Percentiles rank a stretch among this genome's conserved stretches.
These are phyloP conservation scores for Sechiopsis laciniata DNA, from an alignment of 306 rosid genomes.

Conservation along the genomic window DNA sequence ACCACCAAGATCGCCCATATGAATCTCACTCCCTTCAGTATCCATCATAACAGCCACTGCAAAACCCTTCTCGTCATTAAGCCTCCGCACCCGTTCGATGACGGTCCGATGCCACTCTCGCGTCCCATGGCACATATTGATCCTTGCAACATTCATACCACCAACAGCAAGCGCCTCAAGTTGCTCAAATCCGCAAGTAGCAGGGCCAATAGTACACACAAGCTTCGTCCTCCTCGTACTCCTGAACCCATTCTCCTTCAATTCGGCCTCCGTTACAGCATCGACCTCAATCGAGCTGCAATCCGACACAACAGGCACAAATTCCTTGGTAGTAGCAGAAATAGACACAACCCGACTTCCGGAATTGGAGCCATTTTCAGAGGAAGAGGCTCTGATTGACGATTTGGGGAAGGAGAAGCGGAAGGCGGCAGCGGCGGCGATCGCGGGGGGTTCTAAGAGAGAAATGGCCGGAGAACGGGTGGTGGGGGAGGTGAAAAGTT, in stretches of 20 bases:
- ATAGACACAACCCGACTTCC: slow-evolving; percentile 28
- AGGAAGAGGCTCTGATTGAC: slow-evolving; percentile 33
- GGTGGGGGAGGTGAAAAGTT: slow-evolving; percentile 34
- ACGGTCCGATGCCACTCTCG: slow-evolving; percentile 78
- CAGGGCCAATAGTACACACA: slow-evolving; percentile 88
- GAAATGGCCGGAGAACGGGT: slow-evolving; percentile 22
- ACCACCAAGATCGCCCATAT: slow-evolving; percentile 96
- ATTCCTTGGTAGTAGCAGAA: slow-evolving; percentile 9
- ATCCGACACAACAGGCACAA: slow-evolving; percentile 16
- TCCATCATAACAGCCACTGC: slow-evolving; percentile 99
- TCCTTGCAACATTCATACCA: slow-evolving; percentile 91
- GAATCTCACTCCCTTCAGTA: slow-evolving; percentile 97
- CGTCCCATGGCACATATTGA: slow-evolving; percentile 96
- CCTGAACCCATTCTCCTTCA: slow-evolving; percentile 86
- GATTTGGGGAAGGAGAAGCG: slow-evolving; percentile 27
- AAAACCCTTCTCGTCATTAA: slow-evolving; percentile 76
- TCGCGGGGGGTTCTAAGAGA: slow-evolving; percentile 18
- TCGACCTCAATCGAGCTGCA: slow-evolving; percentile 71
- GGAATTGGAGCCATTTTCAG: slow-evolving; percentile 38
- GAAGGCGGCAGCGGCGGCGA: background rate
- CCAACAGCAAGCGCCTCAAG: slow-evolving; percentile 90
- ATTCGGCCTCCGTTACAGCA: slow-evolving; percentile 69
- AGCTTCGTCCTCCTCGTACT: slow-evolving; percentile 84
- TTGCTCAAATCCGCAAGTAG: slow-evolving; percentile 71
- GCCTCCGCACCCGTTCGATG: slow-evolving; percentile 62